Percentiles rank a stretch among this genome's conserved stretches.
Conservation (phyloP, 257 asterid species). For the Solanum tarijense region DNA sequence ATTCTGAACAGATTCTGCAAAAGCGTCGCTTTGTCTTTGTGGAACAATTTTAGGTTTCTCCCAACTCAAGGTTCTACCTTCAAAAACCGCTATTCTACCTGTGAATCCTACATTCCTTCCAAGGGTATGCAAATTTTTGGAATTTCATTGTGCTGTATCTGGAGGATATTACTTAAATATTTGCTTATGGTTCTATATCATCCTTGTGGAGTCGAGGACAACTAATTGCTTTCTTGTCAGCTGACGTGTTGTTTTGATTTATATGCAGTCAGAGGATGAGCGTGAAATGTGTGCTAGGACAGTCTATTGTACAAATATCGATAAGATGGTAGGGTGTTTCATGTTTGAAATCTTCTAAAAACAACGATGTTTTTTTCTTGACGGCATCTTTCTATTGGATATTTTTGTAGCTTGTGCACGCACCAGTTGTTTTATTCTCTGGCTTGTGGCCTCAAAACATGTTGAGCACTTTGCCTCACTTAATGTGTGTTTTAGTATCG, state of each 20-base stretch:
- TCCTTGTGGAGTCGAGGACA: background rate
- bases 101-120: slow-evolving; percentile 96
- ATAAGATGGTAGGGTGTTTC: slow-evolving; percentile 50
- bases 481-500: background rate
- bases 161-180: background rate
- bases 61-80: slow-evolving; percentile 79
- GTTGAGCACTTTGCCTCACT: background rate
- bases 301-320: slow-evolving; percentile 92
- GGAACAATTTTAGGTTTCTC: slow-evolving; percentile 69
- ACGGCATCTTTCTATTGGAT: background rate
- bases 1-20: slow-evolving; percentile 59
- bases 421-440: background rate
- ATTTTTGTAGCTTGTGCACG: background rate
- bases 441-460: background rate
- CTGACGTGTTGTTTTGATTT: background rate
- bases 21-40: slow-evolving; percentile 54
- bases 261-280: slow-evolving; percentile 72
- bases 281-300: slow-evolving; percentile 99
- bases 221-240: background rate
- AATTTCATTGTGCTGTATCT: background rate
- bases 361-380: background rate
- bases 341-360: background rate
- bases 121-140: slow-evolving; percentile 40
- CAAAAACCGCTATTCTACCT: slow-evolving; percentile 95
- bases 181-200: background rate